Evolutionary conservation across 2,329 filamentous ascomycete species (phyloP), one percentile per base, ranked within the genome.

Genomic region (Aotearoamyces nothofagi): DNA sequence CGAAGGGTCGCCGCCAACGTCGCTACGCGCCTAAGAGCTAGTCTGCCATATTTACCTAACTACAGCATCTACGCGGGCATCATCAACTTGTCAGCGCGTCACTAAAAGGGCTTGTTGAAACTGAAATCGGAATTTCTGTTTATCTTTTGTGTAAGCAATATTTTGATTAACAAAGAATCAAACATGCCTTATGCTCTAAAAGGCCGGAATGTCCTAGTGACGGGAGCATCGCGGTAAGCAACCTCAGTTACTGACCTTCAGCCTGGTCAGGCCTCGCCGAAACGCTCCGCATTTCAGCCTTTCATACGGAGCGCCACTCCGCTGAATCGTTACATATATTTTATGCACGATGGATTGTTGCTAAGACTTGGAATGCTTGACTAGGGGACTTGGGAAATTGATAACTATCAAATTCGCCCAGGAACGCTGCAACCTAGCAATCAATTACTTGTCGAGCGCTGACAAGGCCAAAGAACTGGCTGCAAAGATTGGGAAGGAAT

Each of bases 101-200:
- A n/a, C n/a, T n/a, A n/a, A n/a, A n/a, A n/a, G n/a, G n/a, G n/a
- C n/a, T n/a, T n/a, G n/a, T n/a, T n/a, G n/a, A n/a, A n/a, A n/a
- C n/a, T n/a, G n/a, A n/a, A n/a, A n/a, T n/a, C n/a, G n/a, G n/a
- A n/a, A n/a, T n/a, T n/a, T n/a, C n/a, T n/a, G n/a, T n/a, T n/a
- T n/a, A n/a, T n/a, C n/a, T n/a, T n/a, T n/a, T n/a, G n/a, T n/a
- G n/a, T n/a, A n/a, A n/a, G n/a, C n/a, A n/a, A n/a, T n/a, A n/a
- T n/a, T n/a, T n/a, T n/a, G n/a, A n/a, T n/a, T n/a, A n/a, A n/a
- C n/a, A n/a, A n/a, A n/a, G n/a, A n/a, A n/a, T n/a, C n/a, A n/a
- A 52, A 24, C 9, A 78, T 77, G 71, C 65, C 68, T 2, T 77
- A 77, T 52, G 53, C 58, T n/a, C 57, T 78, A 24, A 63, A 64